These are phyloP conservation scores for Russula vinacea DNA, from an alignment of 768 basidiomycete species.

Conservation along the genomic window DNA sequence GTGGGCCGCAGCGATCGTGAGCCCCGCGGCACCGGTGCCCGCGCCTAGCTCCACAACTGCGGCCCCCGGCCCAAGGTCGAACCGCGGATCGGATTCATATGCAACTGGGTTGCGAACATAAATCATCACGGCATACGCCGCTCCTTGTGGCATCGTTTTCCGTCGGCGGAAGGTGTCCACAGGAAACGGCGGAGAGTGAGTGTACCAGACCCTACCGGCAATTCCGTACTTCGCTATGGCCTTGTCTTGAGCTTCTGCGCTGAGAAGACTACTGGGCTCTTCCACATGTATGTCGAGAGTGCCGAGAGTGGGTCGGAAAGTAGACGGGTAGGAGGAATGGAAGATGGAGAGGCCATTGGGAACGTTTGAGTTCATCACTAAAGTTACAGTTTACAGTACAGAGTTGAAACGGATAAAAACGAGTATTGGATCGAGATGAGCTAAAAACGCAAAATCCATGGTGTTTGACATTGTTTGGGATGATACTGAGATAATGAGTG, in stretches of 20 bases:
- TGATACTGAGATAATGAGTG: not conserved
- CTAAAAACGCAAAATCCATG: not conserved
- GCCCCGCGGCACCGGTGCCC: conserved; percentile 64
- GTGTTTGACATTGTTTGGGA: conserved; percentile 22
- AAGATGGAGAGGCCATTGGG: conserved; percentile 21
- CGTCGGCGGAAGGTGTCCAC: conserved; percentile 43
- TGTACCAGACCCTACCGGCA: conserved; percentile 78
- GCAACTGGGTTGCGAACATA: conserved; percentile 48
- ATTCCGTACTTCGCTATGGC: conserved; percentile 76
- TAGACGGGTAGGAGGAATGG: conserved; percentile 16
- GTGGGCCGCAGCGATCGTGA: conserved; percentile 34
- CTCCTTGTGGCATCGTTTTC: conserved; percentile 49
- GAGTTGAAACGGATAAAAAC: not conserved
- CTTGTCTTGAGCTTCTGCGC: conserved; percentile 44
- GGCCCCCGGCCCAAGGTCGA: conserved; percentile 39
- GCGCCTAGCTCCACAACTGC: conserved; percentile 75
- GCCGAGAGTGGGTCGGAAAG: not conserved
- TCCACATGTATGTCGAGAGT: not conserved
- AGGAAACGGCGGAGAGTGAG: conserved; percentile 22
- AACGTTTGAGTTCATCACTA: conserved; percentile 15
- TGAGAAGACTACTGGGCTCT: conserved; percentile 31
- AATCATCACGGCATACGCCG: conserved; percentile 55
- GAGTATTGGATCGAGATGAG: not conserved
- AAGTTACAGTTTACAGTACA: not conserved
- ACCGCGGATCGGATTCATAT: conserved; percentile 53